phyloP scores from a whole-genome alignment of 495 filamentous ascomycete genomes.

The Pseudotulostoma volvatum region DNA sequence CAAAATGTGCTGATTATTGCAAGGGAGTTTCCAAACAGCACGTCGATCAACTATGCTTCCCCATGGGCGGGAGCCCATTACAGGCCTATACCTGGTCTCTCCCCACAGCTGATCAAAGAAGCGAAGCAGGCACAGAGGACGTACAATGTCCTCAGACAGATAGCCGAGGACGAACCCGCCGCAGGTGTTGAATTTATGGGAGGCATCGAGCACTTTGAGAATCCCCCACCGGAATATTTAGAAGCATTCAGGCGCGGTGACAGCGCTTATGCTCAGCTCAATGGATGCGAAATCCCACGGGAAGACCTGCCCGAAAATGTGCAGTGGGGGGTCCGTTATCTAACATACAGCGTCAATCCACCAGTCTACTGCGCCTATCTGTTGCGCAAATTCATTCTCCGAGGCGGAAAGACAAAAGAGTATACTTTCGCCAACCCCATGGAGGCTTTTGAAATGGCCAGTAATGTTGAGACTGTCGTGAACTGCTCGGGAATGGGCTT shows the following conservation, averaged over 20 bases:
- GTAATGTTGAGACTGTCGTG: slow-evolving; percentile 31
- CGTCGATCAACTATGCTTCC: slow-evolving; percentile 45
- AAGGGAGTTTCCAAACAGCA: slow-evolving; percentile 36
- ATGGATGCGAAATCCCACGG: too few relatives aligned
- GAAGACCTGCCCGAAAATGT: slow-evolving; percentile 34
- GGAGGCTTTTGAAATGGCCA: slow-evolving; percentile 31
- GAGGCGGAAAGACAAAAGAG: slow-evolving; percentile 30
- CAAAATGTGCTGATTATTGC: slow-evolving; percentile 6
- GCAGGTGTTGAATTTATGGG: slow-evolving; percentile 28
- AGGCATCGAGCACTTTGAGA: slow-evolving; percentile 45
- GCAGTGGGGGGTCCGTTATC: slow-evolving; percentile 39
- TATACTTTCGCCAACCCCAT: slow-evolving; percentile 24
- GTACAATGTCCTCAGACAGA: slow-evolving; percentile 27
- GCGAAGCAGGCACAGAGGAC: slow-evolving; percentile 34
- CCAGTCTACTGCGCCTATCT: slow-evolving; percentile 44
- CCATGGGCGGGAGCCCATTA: slow-evolving; percentile 52
- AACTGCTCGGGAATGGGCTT: slow-evolving; percentile 44
- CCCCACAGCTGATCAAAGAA: slow-evolving; percentile 25
- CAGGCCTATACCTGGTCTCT: slow-evolving; percentile 34
- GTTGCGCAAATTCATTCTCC: slow-evolving; percentile 33
- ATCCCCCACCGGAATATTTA: slow-evolving; percentile 26
- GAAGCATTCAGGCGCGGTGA: too few relatives aligned
- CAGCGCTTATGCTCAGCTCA: too few relatives aligned
- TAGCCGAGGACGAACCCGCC: slow-evolving; percentile 22
- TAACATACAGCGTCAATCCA: slow-evolving; percentile 42